Conservation (phyloP, 1,139 yeast species). For the Suhomyces chickasaworum region DNA sequence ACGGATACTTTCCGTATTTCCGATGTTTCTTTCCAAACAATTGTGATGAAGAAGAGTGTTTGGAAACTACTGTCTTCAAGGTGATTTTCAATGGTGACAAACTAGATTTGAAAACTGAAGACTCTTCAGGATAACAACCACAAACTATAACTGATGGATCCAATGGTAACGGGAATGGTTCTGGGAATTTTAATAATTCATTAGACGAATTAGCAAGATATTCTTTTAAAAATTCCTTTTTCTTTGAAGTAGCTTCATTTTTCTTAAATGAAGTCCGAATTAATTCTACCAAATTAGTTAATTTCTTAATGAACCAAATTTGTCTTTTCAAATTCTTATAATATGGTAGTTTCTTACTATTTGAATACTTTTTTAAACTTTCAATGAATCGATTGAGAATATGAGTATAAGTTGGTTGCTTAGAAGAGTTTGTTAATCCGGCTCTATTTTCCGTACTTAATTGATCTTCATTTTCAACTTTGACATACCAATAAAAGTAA, state of each 20-base stretch:
- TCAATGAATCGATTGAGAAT: constrained; percentile 46
- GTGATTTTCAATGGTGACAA: constrained; percentile 84
- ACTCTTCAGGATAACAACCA: constrained; percentile 79
- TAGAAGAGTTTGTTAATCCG: constrained; percentile 19
- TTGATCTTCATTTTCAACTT: constrained; percentile 82
- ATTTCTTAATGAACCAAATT: constrained; percentile 48
- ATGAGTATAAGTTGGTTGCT: constrained; percentile 26
- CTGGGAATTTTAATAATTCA: constrained; percentile 43
- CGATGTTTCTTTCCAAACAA: constrained; percentile 36
- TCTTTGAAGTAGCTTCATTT: constrained; percentile 48
- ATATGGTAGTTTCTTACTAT: constrained; percentile 33
- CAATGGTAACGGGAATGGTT: constrained; percentile 68
- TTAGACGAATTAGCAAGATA: constrained; percentile 43
- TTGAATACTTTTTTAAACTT: constrained; percentile 34
- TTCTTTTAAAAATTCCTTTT: constrained; percentile 44
- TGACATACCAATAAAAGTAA: constrained; percentile 88
- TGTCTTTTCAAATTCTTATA: constrained; percentile 46
- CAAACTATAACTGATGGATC: constrained; percentile 68
- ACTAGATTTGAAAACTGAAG: constrained; percentile 87
- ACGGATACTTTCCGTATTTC: constrained; percentile 62
- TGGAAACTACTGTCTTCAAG: constrained; percentile 55
- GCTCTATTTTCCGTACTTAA: constrained; percentile 22
- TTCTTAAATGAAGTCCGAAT: constrained; percentile 42
- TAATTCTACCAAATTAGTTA: constrained; percentile 45
- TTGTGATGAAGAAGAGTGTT: constrained; percentile 28